Percentiles rank a stretch among this genome's conserved stretches.
Evolutionary conservation across 208 protist species (phyloP).

Genomic region (Naegleria lovaniensis): DNA sequence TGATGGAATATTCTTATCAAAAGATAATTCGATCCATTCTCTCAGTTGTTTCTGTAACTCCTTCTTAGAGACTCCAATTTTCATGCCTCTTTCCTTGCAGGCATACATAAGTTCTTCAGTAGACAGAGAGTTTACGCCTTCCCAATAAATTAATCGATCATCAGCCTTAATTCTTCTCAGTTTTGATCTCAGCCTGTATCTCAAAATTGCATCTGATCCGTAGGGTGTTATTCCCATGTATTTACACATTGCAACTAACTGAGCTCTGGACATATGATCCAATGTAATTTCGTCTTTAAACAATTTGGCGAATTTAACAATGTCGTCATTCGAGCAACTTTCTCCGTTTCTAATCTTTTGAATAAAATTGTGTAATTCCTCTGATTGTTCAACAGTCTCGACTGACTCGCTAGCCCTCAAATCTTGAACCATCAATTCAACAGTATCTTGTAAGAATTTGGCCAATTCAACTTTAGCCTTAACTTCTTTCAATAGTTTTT

Average conservation of each 20-base stretch:
- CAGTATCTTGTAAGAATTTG: conserved; percentile 44
- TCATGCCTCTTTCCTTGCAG: conserved; percentile 17
- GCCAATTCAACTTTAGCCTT: conserved; percentile 38
- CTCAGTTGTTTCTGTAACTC: conserved; percentile 1
- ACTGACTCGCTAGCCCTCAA: background rate
- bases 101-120: conserved; percentile 23
- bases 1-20: conserved; percentile 15
- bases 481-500: conserved; percentile 27
- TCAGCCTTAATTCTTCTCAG: conserved; percentile 22
- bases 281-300: conserved; percentile 30
- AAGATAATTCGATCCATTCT: conserved; percentile 26
- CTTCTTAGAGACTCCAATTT: background rate
- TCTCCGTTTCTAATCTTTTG: background rate
- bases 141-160: conserved; percentile 27
- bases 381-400: conserved; percentile 30
- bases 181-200: conserved; percentile 21
- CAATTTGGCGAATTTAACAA: conserved; percentile 25
- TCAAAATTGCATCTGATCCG: conserved; percentile 15
- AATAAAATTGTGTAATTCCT: conserved; percentile 36
- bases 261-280: conserved; percentile 27
- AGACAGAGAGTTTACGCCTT: conserved; percentile 27
- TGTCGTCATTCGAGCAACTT: background rate
- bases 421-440: conserved; percentile 31
- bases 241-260: conserved; percentile 24
- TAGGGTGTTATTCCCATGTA: background rate